These are phyloP conservation scores for Coemansia sp. DNA, from an alignment of 192 early-diverging fungal genomes.

Conservation along the genomic window DNA sequence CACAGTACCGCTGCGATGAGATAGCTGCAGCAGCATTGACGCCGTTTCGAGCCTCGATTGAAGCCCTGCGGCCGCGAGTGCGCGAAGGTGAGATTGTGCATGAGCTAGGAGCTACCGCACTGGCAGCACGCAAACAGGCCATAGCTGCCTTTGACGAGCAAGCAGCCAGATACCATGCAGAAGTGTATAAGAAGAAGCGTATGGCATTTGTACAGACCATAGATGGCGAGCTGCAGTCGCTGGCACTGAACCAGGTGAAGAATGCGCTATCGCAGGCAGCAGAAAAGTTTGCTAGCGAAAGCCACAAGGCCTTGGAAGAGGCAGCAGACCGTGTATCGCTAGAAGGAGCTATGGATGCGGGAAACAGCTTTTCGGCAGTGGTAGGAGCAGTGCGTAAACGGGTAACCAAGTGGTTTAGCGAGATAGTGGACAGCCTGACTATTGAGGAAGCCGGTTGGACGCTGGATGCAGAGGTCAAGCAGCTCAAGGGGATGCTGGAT, in stretches of 20 bases:
- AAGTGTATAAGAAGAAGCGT: constrained; percentile 87
- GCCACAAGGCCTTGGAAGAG: constrained; percentile 52
- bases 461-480: constrained; percentile 29
- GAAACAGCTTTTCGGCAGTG: constrained; percentile 61
- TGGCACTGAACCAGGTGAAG: constrained; percentile 82
- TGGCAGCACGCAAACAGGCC: constrained; percentile 57
- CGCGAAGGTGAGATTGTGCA: constrained; percentile 77
- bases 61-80: constrained; percentile 64
- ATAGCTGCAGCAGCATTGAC: constrained; percentile 76
- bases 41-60: constrained; percentile 64
- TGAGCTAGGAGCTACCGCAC: constrained; percentile 67
- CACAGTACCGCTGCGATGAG: constrained; percentile 98
- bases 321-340: constrained; percentile 12
- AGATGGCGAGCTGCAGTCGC: constrained; percentile 70
- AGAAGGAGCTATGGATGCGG: not conserved
- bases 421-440: constrained; percentile 16
- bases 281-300: constrained; percentile 59
- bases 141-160: constrained; percentile 81
- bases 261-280: constrained; percentile 79
- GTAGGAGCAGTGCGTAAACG: constrained; percentile 25
- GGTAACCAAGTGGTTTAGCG: constrained; percentile 19
- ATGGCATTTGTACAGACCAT: constrained; percentile 75
- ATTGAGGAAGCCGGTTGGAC: constrained; percentile 26
- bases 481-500: constrained; percentile 27
- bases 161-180: constrained; percentile 84